Conservation (phyloP, 2,329 filamentous ascomycete species). For the Colletotrichum phormii region DNA sequence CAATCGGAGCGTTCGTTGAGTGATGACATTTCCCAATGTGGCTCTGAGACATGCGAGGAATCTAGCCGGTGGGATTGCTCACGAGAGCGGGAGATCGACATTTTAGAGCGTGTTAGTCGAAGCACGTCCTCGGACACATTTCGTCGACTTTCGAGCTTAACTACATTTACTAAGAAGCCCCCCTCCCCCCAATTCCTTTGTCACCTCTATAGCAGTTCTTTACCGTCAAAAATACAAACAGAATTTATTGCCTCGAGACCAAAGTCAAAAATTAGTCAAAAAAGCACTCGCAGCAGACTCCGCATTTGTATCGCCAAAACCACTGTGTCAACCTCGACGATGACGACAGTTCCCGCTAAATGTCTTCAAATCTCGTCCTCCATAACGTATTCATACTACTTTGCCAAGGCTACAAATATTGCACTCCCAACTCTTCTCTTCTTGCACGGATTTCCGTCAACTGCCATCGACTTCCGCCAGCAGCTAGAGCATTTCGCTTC, state of each 20-base stretch:
- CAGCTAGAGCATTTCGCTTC: conserved; percentile 49
- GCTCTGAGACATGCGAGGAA: not conserved
- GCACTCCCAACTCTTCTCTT: conserved; percentile 53
- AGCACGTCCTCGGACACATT: conserved; percentile 25
- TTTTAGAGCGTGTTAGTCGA: not conserved
- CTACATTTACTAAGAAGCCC: not conserved
- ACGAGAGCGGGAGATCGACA: not conserved
- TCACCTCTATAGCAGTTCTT: no score
- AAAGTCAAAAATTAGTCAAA: no score
- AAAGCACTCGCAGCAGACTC: no score
- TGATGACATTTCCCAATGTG: no score
- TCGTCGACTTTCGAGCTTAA: conserved; percentile 23
- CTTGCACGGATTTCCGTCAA: conserved; percentile 62
- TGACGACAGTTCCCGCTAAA: conserved; percentile 10
- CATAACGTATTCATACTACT: conserved; percentile 43
- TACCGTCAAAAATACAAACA: no score
- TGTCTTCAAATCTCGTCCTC: conserved; percentile 9
- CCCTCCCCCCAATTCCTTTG: not conserved
- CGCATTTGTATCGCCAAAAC: not conserved
- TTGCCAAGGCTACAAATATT: conserved; percentile 41
- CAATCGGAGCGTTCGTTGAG: no score
- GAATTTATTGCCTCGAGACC: no score
- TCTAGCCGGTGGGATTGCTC: not conserved
- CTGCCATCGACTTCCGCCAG: conserved; percentile 55
- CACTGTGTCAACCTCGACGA: not conserved